phyloP scores from a whole-genome alignment of 1,284 basidiomycete genomes.

The Cryptococcus sp. region DNA sequence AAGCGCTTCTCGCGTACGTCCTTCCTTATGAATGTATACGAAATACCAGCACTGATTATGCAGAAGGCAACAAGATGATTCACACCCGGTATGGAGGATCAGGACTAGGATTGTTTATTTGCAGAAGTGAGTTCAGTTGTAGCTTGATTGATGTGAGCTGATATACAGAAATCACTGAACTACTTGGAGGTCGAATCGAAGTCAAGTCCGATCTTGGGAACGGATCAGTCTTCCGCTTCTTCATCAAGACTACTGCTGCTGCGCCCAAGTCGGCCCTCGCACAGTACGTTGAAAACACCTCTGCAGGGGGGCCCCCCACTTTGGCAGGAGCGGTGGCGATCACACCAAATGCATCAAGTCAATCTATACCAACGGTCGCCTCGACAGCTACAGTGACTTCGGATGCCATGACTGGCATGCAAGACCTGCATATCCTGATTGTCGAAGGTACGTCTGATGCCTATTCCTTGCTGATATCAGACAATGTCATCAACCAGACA shows the following conservation, averaged over 20 bases:
- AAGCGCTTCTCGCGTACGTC: slow-evolving; percentile 37
- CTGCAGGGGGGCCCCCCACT: slow-evolving; percentile 1
- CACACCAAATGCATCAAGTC: slow-evolving; percentile 5
- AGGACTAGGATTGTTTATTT: slow-evolving; percentile 46
- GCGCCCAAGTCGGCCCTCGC: slow-evolving; percentile 16
- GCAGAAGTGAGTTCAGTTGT: slow-evolving; percentile 22
- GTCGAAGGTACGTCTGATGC: slow-evolving; percentile 38
- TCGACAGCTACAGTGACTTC: neutral
- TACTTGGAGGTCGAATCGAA: slow-evolving; percentile 43
- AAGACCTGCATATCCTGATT: slow-evolving; percentile 29
- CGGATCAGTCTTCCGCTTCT: slow-evolving; percentile 48
- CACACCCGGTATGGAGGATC: slow-evolving; percentile 46
- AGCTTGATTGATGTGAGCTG: slow-evolving; percentile 1
- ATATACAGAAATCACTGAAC: slow-evolving; percentile 33
- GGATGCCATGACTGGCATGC: slow-evolving; percentile 1
- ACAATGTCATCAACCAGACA: slow-evolving; percentile 51
- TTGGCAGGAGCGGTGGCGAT: neutral
- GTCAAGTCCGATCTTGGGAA: slow-evolving; percentile 34
- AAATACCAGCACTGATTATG: neutral
- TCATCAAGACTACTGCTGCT: slow-evolving; percentile 35
- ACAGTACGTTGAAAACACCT: slow-evolving; percentile 11
- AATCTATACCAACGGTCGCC: neutral
- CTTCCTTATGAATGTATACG: neutral
- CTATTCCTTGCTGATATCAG: slow-evolving; percentile 14
- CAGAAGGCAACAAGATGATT: slow-evolving; percentile 43